Evolutionary conservation across 2,329 filamentous ascomycete genomes (phyloP).

Genomic region (Escovopsis sp.): DNA sequence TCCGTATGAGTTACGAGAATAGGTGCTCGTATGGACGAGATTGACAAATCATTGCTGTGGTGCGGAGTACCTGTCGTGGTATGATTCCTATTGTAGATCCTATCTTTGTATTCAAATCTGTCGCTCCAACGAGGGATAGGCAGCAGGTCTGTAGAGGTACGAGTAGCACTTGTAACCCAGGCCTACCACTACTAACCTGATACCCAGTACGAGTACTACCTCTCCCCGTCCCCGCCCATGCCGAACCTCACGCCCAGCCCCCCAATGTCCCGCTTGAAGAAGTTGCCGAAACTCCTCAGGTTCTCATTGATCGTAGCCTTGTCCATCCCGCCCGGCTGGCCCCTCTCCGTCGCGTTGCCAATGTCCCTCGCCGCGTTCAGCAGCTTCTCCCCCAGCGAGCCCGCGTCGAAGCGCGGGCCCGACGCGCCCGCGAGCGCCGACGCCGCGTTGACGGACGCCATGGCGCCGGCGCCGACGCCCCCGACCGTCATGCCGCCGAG

Average conservation of each 20-base stretch:
- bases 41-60: too few species aligned
- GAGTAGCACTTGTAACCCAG: too few species aligned
- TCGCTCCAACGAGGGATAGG: too few species aligned
- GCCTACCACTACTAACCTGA: conserved; percentile 17
- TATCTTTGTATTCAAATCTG: too few species aligned
- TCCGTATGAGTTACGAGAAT: too few species aligned
- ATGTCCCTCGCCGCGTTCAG: conserved; percentile 82
- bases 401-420: conserved; percentile 57
- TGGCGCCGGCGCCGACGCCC: conserved; percentile 8
- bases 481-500: too few species aligned
- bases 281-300: conserved; percentile 88
- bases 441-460: conserved; percentile 27
- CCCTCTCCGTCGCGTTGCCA: conserved; percentile 28
- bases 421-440: conserved; percentile 22
- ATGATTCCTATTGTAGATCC: too few species aligned
- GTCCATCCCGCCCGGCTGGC: conserved; percentile 29
- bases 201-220: too few species aligned
- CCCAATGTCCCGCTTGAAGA: conserved; percentile 80
- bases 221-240: conserved; percentile 29
- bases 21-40: too few species aligned
- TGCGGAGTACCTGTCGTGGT: too few species aligned
- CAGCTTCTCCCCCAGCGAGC: conserved; percentile 71
- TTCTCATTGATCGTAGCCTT: conserved; percentile 80
- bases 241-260: conserved; percentile 62
- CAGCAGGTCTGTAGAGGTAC: too few species aligned